Evolutionary conservation across 2,329 filamentous ascomycete species (phyloP), one percentile per base, ranked within the genome.

Genomic region (Fusarium sp.): DNA sequence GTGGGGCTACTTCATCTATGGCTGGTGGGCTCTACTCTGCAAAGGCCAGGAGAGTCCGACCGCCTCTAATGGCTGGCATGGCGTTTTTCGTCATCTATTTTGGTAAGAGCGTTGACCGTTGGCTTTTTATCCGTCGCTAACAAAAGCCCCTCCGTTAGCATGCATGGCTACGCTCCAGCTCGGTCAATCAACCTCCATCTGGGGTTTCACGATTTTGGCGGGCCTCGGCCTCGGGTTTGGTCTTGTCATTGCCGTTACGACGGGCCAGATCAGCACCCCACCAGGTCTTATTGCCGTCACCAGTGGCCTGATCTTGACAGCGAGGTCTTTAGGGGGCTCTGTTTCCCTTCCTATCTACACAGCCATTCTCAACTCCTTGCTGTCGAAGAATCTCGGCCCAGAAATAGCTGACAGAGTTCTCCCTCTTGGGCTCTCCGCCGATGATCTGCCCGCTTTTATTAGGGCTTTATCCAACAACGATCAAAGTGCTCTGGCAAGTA

Each of bases 291-390:
- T 83, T 36, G 72, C 81, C 6, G 76, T 77, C 16, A 74, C 80
- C 5, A 79, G 74, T 27, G 79, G 80, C 11, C 72, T 83, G 18
- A 76, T 82, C 51, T 79, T 82, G 40, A 72, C 76, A 28, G 65
- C 78, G 3, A 72, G 81, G 6, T 81, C 78, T 30, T 70, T 83
- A 1, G 81, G 81, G 10, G 81, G 79, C 12, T 75, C 78, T 2
- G 73, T 83, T 18, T 80, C 78, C 7, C 64, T 83, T 15, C 77
- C 80, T 27, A 79, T 82, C 36, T 69, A 79, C 63, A 78, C 78
- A 15, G 75, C 78, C 27, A 43, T 55, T 13, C 68, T 79, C 11
- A 75, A 80, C 70, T 75, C 58, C 36, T 57, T 63, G n/a, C 69
- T 73, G n/a, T 72, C 78, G 60, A 74, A 62, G 9, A 58, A 73